These are phyloP conservation scores for Tilletia horrida DNA, from an alignment of 1,284 basidiomycete genomes.

Conservation along the genomic window DNA sequence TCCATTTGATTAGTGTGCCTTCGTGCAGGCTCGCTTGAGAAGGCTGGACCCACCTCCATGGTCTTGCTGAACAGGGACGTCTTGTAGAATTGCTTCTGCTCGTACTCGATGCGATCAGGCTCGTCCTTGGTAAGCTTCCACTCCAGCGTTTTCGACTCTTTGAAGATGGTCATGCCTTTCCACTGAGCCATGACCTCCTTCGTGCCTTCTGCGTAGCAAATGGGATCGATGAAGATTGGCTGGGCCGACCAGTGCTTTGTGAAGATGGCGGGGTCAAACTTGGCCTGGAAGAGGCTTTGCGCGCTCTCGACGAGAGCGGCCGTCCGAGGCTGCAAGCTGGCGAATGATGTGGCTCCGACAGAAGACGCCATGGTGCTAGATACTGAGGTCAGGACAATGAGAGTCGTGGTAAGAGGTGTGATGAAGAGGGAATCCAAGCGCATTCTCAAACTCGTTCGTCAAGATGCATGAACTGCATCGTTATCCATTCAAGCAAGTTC, in stretches of 20 bases:
- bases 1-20: background rate
- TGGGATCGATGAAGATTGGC: conserved; percentile 63
- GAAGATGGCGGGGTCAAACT: conserved; percentile 63
- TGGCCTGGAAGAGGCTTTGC: conserved; percentile 61
- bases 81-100: conserved; percentile 65
- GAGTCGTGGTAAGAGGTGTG: background rate
- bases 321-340: background rate
- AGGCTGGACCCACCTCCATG: conserved; percentile 55
- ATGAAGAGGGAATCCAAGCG: background rate
- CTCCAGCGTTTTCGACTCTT: conserved; percentile 61
- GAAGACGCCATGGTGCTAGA: conserved; percentile 5
- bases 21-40: too few relatives aligned
- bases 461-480: too few relatives aligned
- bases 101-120: conserved; percentile 64
- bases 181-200: conserved; percentile 57
- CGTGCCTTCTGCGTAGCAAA: conserved; percentile 24
- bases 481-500: too few relatives aligned
- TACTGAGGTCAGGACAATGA: background rate
- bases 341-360: conserved; percentile 6
- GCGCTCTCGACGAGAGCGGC: conserved; percentile 11
- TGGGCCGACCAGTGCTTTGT: conserved; percentile 63
- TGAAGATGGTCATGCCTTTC: conserved; percentile 66
- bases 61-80: conserved; percentile 59
- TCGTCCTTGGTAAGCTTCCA: conserved; percentile 60
- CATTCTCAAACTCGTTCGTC: too few relatives aligned